phyloP scores from a whole-genome alignment of 2,329 filamentous ascomycete genomes.

The Endocalyx cinctus region DNA sequence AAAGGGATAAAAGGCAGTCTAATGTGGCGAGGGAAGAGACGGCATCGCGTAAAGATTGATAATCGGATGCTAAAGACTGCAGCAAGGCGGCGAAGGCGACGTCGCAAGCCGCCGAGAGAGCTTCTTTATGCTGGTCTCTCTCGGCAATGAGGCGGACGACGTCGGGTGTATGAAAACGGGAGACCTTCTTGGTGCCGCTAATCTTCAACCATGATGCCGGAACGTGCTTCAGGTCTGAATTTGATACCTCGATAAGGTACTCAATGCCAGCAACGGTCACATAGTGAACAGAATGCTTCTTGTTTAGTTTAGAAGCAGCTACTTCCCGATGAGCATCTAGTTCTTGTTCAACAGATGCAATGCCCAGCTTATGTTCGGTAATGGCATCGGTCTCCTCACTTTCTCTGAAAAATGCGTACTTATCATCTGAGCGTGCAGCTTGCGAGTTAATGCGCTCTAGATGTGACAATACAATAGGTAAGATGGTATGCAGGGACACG shows the following conservation, averaged over 20 bases:
- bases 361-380: constrained; percentile 81
- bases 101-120: constrained; percentile 87
- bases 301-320: constrained; percentile 68
- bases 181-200: constrained; percentile 86
- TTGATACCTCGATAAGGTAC: constrained; percentile 88
- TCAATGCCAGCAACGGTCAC: constrained; percentile 86
- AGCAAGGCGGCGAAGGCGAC: constrained; percentile 72
- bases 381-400: constrained; percentile 85
- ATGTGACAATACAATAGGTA: constrained; percentile 65
- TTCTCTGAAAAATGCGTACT: constrained; percentile 89
- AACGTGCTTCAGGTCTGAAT: constrained; percentile 75
- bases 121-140: constrained; percentile 91
- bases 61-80: constrained; percentile 70
- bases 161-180: constrained; percentile 90
- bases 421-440: constrained; percentile 82
- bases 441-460: constrained; percentile 81
- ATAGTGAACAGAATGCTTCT: constrained; percentile 67
- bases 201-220: constrained; percentile 95
- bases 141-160: constrained; percentile 79
- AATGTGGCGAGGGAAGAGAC: constrained; percentile 81
- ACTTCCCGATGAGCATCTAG: constrained; percentile 70
- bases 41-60: constrained; percentile 84
- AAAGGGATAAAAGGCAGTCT: constrained; percentile 84
- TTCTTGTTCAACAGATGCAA: constrained; percentile 87
- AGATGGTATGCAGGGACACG: constrained; percentile 69